phyloP scores from a whole-genome alignment of 495 filamentous ascomycete species.

The Sphaerosporella brunnea region DNA sequence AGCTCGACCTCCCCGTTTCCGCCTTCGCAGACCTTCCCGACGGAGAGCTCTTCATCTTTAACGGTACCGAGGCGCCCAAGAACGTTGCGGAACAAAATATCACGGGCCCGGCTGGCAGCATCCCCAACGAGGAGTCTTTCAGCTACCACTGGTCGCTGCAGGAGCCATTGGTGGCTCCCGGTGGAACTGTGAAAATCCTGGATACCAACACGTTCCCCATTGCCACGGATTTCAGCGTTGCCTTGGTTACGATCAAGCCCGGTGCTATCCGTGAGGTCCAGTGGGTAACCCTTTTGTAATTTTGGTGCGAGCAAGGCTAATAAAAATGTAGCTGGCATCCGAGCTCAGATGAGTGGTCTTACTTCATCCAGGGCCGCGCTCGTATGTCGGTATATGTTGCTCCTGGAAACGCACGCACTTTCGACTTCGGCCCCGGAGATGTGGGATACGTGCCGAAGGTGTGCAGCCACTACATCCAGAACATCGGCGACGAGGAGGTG shows the following conservation, averaged over 20 bases:
- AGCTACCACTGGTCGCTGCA: conserved; percentile 52
- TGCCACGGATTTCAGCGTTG: conserved; percentile 39
- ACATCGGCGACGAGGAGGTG: conserved; percentile 48
- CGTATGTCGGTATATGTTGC: conserved; percentile 50
- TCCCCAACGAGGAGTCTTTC: conserved; percentile 38
- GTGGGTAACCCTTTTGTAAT: too few relatives aligned
- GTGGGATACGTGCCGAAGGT: conserved; percentile 51
- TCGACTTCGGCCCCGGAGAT: conserved; percentile 59
- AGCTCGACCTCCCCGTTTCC: conserved; percentile 38
- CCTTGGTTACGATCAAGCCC: conserved; percentile 47
- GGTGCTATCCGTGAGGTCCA: conserved; percentile 64
- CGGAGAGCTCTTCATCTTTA: conserved; percentile 51
- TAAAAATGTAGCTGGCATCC: too few relatives aligned
- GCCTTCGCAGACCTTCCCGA: conserved; percentile 42
- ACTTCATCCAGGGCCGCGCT: conserved; percentile 50
- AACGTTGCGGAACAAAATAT: conserved; percentile 46
- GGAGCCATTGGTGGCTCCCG: conserved; percentile 38
- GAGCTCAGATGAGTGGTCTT: conserved; percentile 57
- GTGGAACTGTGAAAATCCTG: conserved; percentile 50
- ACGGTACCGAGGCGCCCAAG: conserved; percentile 41
- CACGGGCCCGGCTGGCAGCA: conserved; percentile 39
- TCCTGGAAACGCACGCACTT: conserved; percentile 41
- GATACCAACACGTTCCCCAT: conserved; percentile 45
- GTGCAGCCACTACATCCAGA: conserved; percentile 56
- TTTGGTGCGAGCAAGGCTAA: too few relatives aligned